These are phyloP conservation scores for Aspergillus ochraceus DNA, from an alignment of 2,329 filamentous ascomycete species.

Conservation along the genomic window DNA sequence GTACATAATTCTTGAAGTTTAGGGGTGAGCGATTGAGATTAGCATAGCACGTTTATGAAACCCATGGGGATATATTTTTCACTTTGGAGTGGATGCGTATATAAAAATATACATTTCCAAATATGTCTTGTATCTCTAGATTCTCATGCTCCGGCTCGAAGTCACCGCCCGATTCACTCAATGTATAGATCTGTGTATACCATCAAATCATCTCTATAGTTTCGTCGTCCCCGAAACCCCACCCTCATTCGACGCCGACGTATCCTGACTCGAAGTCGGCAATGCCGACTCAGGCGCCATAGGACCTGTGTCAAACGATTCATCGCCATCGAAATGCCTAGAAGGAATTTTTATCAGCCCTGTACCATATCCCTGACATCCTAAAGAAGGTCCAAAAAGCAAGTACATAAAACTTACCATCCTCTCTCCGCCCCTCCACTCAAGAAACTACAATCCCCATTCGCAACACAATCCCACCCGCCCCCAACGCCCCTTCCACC, in stretches of 20 bases:
- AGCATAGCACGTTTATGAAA: not conserved
- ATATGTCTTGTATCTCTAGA: not conserved
- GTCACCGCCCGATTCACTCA: too few species aligned
- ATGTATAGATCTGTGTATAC: not conserved
- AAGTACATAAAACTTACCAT: constrained; percentile 60
- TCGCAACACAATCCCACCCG: constrained; percentile 75
- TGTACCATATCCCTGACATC: constrained; percentile 18
- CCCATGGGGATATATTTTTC: not conserved
- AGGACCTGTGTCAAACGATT: constrained; percentile 44
- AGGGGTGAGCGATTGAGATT: constrained; percentile 3
- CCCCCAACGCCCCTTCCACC: constrained; percentile 65
- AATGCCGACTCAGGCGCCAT: constrained; percentile 27
- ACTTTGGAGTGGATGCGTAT: not conserved
- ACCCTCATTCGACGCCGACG: not conserved
- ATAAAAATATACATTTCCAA: too few species aligned
- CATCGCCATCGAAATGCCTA: constrained; percentile 50
- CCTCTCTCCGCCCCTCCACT: constrained; percentile 79
- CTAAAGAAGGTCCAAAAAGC: constrained; percentile 22
- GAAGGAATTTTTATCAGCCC: not conserved
- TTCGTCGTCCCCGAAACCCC: constrained; percentile 4
- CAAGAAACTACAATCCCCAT: constrained; percentile 85
- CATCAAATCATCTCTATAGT: not conserved
- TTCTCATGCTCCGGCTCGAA: too few species aligned
- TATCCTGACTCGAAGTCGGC: constrained; percentile 9
- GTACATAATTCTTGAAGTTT: constrained; percentile 1